Conservation (phyloP, 2,329 filamentous ascomycete genomes). For the Hirsutella rhossiliensis region DNA sequence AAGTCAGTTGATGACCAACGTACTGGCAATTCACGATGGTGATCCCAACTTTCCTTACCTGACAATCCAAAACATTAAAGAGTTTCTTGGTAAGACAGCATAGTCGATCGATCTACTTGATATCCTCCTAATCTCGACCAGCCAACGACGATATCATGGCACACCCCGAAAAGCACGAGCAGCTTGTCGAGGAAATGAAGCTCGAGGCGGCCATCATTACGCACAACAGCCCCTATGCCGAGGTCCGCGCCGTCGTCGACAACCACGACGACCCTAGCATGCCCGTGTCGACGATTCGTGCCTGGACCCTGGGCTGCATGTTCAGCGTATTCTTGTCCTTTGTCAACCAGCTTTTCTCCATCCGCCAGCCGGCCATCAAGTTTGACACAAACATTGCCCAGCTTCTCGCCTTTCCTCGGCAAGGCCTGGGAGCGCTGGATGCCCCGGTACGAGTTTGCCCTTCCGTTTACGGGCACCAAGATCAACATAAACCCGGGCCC, state of each 20-base stretch:
- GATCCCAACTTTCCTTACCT: slow-evolving; percentile 26
- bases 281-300: slow-evolving; percentile 38
- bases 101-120: not conserved
- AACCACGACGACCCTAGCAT: slow-evolving; percentile 37
- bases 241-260: slow-evolving; percentile 41
- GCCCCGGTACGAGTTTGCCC: slow-evolving; percentile 25
- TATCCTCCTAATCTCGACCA: slow-evolving; percentile 1
- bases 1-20: slow-evolving; percentile 19
- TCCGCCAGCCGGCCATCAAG: slow-evolving; percentile 37
- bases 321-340: slow-evolving; percentile 33
- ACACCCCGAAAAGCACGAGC: slow-evolving; percentile 24
- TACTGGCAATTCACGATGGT: slow-evolving; percentile 19
- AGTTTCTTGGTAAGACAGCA: slow-evolving; percentile 17
- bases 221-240: slow-evolving; percentile 42
- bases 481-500: slow-evolving; percentile 33
- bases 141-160: slow-evolving; percentile 17
- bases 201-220: slow-evolving; percentile 37
- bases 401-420: slow-evolving; percentile 37
- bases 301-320: slow-evolving; percentile 36
- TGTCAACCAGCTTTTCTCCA: slow-evolving; percentile 42
- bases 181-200: slow-evolving; percentile 37
- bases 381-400: slow-evolving; percentile 41
- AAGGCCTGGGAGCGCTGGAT: slow-evolving; percentile 30
- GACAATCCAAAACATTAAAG: slow-evolving; percentile 21
- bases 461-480: slow-evolving; percentile 22